Base-by-base conservation (phyloP, 176 grass and related monocot species). In the Cenchrus americanus region DNA sequence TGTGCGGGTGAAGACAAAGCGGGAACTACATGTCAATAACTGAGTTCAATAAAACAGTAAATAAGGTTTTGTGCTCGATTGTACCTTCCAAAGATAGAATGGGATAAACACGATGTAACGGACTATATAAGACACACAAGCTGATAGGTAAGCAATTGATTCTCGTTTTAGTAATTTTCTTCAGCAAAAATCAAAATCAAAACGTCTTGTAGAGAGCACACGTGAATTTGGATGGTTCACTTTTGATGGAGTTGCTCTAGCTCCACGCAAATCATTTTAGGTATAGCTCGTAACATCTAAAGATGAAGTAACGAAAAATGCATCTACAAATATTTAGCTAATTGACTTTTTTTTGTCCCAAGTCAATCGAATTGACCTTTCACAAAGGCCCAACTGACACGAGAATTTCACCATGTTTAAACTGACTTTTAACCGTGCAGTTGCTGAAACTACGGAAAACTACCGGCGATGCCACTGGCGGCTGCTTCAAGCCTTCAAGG, bases 111-210 rank as follows among this genome's bases (percentile, higher is more conserved):
- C 1, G 19, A 67, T 37, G 34, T 42, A 4, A 19, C 0, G 34
- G 17, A 11, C 34, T 37, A 43, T 21, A 43, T 17, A 6, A 1
- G 42, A 21, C 7, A 1, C 4, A 21, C 6, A 7, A 42, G 11
- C 2, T 5, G 9, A 21, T 68, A 2, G 1, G 13, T 8, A 5
- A 4, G 5, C 0, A 2, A 17, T 64, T 3, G 0, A 0, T 0
- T 0, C 5, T 1, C 6, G 14, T 1, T 66, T 37, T 34, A 17
- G 5, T 8, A 18, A 8, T 17, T 66, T 66, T 18, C 14, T 18
- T 40, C 5, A 17, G 14, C 6, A 18, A 18, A 37, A 61, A 61
- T 8, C 6, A 37, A 66, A 37, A 66, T 37, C 7, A 27, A 62
- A 37, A 5, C 3, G 30, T 66, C 1, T 66, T 2, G 15, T 8